These are phyloP conservation scores for Camelina hispida DNA, from an alignment of 345 rosid genomes.

Conservation along the genomic window DNA sequence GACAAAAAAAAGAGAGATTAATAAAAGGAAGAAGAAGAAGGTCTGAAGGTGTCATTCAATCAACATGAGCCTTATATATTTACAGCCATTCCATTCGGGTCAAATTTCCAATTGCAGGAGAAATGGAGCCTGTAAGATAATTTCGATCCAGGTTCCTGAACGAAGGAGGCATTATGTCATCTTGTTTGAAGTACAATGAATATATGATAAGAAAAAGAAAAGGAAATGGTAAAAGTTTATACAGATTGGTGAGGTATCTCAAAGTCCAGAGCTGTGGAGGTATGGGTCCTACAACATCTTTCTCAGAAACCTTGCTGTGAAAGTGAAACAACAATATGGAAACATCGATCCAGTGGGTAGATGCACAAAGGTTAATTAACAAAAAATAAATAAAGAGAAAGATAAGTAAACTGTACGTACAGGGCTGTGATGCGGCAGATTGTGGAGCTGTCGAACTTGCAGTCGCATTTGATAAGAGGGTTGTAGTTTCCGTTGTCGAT, in stretches of 20 bases:
- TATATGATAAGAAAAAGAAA: too few species aligned
- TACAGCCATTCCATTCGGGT: constrained; percentile 62
- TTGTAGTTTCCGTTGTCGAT: constrained; percentile 42
- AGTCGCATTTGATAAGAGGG: constrained; percentile 63
- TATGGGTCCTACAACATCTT: constrained; percentile 36
- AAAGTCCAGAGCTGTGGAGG: constrained; percentile 47
- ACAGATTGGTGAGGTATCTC: constrained; percentile 43
- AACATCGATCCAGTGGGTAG: too few species aligned
- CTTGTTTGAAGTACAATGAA: too few species aligned
- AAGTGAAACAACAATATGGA: too few species aligned
- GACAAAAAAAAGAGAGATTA: neutral
- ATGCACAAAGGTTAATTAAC: too few species aligned
- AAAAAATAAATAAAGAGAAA: neutral
- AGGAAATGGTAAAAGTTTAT: neutral
- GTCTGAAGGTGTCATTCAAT: neutral
- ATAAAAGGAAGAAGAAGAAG: neutral
- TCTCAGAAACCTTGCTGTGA: constrained; percentile 47
- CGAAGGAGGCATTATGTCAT: neutral
- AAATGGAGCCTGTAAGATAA: constrained; percentile 38
- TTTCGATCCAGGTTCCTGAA: constrained; percentile 40
- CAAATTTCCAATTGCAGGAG: constrained; percentile 44
- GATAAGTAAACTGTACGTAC: constrained; percentile 7
- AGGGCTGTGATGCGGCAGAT: constrained; percentile 45
- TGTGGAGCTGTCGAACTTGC: constrained; percentile 42
- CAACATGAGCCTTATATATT: constrained; percentile 29